Evolutionary conservation across 805 yeast genomes (phyloP), one percentile per base, ranked within the genome.

Genomic region (Nakazawaea wickerhamii): DNA sequence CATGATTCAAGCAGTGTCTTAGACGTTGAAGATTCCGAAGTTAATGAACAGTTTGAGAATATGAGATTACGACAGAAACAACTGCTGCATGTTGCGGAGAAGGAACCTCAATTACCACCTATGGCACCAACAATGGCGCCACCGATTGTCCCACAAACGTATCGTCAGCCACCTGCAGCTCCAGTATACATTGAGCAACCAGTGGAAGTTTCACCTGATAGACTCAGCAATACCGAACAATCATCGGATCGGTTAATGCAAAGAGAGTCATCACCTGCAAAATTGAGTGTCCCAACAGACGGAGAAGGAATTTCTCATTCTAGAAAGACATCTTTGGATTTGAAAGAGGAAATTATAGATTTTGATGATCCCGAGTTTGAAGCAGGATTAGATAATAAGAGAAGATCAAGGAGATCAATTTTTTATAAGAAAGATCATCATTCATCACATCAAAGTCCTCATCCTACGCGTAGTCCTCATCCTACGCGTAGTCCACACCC

Each of bases 321-420:
- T 6, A 30, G 44, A 14, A 25, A 36, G 10, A 31, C 44, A 3
- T 41, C 44, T 8, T 26, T 41, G 20, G 44, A 41, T 23, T 31
- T 41, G 26, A 32, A 40, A 36, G 45, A 36, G 14, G 45, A 41
- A 14, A 42, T 35, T 18, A 38, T 35, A 18, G 44, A 40, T 33
- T 37, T 43, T 21, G 38, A 43, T 33, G 47, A 43, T 26, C 31
- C 31, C 13, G 46, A 38, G 22, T 37, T 18, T 22, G 47, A 40
- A 26, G 31, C 23, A 15, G 15, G 28, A 40, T 38, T 26, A n/a
- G 36, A 30, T 19, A 17, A 11, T 15, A 34, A 35, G 38, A 34
- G 23, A 18, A 40, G 30, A 35, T 34, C 44, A 20, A 34, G 34
- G 11, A 25, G 26, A 4, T 22, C 31, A 11, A 18, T 23, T 15